Conservation (phyloP, 495 filamentous ascomycete species). For the Hyaloscypha bicolor region DNA sequence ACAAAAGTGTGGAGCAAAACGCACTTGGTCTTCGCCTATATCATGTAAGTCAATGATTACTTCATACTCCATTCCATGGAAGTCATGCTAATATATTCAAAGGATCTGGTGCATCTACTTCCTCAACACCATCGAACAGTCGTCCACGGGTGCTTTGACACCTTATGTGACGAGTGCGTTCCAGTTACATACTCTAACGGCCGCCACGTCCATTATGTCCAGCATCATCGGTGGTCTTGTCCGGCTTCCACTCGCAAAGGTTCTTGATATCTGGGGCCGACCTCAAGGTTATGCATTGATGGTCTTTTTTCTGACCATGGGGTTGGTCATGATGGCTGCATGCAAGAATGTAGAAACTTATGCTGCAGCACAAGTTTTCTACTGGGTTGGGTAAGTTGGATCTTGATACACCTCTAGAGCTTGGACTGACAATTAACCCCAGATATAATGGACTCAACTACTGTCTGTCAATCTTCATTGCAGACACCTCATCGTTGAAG, state of each 20-base stretch:
- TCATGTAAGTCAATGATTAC: constrained; percentile 37
- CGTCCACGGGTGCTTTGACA: constrained; percentile 32
- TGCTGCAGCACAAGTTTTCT: constrained; percentile 37
- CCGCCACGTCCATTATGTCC: constrained; percentile 40
- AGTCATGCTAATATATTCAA: constrained; percentile 1
- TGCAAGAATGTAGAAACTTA: constrained; percentile 40
- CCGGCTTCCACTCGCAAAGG: constrained; percentile 57
- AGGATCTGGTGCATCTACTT: constrained; percentile 47
- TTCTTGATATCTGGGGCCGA: constrained; percentile 58
- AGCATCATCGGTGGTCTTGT: constrained; percentile 54
- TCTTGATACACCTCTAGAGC: constrained; percentile 18
- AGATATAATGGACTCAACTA: constrained; percentile 37
- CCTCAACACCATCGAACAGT: constrained; percentile 38
- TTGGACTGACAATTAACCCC: constrained; percentile 21
- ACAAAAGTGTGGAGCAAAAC: constrained; percentile 47
- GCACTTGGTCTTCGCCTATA: constrained; percentile 44
- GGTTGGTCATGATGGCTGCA: constrained; percentile 42
- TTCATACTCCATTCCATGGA: neutral
- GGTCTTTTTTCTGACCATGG: constrained; percentile 25
- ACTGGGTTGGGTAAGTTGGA: constrained; percentile 44
- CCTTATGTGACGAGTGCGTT: constrained; percentile 42
- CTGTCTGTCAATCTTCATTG: constrained; percentile 50
- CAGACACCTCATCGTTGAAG: constrained; percentile 59
- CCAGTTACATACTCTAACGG: constrained; percentile 39
- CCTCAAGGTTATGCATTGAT: constrained; percentile 36